Evolutionary conservation across 495 filamentous ascomycete genomes (phyloP).

Genomic region (Aspergillus steynii): DNA sequence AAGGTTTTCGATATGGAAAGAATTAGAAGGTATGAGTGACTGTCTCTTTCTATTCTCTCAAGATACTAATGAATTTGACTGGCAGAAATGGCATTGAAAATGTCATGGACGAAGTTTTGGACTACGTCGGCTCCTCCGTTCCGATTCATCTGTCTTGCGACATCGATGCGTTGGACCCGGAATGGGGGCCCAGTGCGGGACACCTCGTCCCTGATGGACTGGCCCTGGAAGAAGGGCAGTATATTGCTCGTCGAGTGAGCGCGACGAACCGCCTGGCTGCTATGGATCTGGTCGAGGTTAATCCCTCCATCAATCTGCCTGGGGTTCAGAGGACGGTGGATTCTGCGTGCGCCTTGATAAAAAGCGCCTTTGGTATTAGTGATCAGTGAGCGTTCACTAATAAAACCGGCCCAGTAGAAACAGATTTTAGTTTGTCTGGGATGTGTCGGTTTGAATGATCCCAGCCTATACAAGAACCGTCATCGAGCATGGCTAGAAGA

Average conservation of each 20-base stretch:
- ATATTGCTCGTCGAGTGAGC: conserved; percentile 83
- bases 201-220: conserved; percentile 82
- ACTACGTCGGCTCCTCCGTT: conserved; percentile 77
- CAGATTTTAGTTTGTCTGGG: too few species aligned
- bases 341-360: too few species aligned
- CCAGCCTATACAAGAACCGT: too few species aligned
- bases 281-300: conserved; percentile 85
- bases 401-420: too few species aligned
- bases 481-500: too few species aligned
- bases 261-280: conserved; percentile 78
- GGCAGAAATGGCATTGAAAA: conserved; percentile 74
- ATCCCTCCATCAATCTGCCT: conserved; percentile 45
- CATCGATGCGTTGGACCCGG: conserved; percentile 84
- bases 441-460: too few species aligned
- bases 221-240: conserved; percentile 86
- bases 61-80: not conserved
- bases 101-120: conserved; percentile 86
- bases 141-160: conserved; percentile 90
- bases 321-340: too few species aligned
- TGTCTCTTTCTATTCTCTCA: conserved; percentile 2
- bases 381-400: too few species aligned
- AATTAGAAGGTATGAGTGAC: conserved; percentile 60
- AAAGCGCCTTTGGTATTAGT: too few species aligned
- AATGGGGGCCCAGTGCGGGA: conserved; percentile 82
- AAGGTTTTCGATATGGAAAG: conserved; percentile 91